A percentile compares a stretch with the other conserved stretches of the same genome.
Conservation (phyloP, 306 rosid genomes). For the Inga oerstediana region DNA sequence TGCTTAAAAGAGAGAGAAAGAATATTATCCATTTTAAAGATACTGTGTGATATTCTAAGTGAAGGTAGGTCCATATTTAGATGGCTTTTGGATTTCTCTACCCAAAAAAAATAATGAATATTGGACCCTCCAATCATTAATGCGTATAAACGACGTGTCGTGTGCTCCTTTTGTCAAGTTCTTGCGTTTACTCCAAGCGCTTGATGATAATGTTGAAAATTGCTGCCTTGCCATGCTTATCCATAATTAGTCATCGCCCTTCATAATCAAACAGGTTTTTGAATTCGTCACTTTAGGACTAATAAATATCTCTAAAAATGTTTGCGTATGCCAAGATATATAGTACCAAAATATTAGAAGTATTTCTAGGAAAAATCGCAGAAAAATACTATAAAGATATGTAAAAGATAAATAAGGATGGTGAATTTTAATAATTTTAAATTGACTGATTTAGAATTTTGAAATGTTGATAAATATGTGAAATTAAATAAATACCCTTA, state of each 20-base stretch:
- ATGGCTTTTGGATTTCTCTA: background rate
- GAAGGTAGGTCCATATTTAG: background rate
- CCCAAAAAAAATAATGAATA: background rate
- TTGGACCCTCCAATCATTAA: background rate
- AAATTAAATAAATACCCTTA: no score
- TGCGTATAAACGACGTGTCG: background rate
- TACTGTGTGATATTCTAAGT: background rate
- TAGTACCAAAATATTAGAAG: no score
- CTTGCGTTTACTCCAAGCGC: conserved; percentile 10
- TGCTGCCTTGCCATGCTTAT: background rate
- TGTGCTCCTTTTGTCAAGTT: background rate
- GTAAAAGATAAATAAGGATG: no score
- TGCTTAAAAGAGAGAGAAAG: background rate
- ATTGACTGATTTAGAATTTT: no score
- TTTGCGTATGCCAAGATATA: background rate
- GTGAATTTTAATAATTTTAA: no score
- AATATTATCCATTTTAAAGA: background rate
- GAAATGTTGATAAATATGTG: no score
- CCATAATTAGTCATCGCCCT: background rate
- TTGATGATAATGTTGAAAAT: no score
- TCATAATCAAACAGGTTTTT: background rate
- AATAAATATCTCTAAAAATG: background rate
- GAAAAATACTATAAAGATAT: no score
- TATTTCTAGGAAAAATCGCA: no score
- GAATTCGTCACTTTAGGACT: background rate